Base-by-base conservation (phyloP, 176 grass and related monocot genomes). In the Juncus effusus region DNA sequence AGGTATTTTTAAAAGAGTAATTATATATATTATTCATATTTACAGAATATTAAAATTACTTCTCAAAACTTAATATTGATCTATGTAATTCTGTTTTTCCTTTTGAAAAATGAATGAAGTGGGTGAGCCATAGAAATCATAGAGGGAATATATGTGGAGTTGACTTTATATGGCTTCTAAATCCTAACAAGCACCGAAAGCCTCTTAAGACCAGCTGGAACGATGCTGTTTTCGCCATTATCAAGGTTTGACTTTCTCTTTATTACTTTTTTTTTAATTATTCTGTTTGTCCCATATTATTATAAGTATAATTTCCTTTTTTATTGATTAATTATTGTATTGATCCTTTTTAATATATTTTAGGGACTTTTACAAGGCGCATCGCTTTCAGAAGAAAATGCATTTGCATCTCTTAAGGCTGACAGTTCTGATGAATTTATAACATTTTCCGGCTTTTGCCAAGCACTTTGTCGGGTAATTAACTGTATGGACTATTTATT, bases 151-250 rank as follows among this genome's bases (percentile, higher is more conserved):
- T 96, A 19, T 96, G 91, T 40, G 91, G 87, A 72, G 91, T 96
- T 62, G 91, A 96, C 75, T 96, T 96, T 78, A 96, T 96, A 87
- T 96, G 91, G 91, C 87, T 96, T 82, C 76, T 90, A 9, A 96
- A 96, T 80, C 91, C 91, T 42, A 79, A 90, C 58, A 83, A 81
- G 45, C 69, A 70, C 15, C 78, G 84, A 72, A 90, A 87, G 39
- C 83, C 81, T 62, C 76, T 96, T 55, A 90, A 81, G 77, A 84
- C 86, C 65, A 90, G 91, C 81, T 96, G 91, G 91, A 96, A 96
- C 57, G 86, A 87, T 86, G 86, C 91, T 82, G 87, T 90, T 13
- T 85, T 96, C 82, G 81, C 81, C 55, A 90, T 90, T 66, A 96
- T 96, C 51, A 96, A 96, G 81, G 91, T 96, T 72, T 72, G 68